These are phyloP conservation scores for Microdochium paspali DNA, from an alignment of 2,329 filamentous ascomycete genomes.

Conservation along the genomic window DNA sequence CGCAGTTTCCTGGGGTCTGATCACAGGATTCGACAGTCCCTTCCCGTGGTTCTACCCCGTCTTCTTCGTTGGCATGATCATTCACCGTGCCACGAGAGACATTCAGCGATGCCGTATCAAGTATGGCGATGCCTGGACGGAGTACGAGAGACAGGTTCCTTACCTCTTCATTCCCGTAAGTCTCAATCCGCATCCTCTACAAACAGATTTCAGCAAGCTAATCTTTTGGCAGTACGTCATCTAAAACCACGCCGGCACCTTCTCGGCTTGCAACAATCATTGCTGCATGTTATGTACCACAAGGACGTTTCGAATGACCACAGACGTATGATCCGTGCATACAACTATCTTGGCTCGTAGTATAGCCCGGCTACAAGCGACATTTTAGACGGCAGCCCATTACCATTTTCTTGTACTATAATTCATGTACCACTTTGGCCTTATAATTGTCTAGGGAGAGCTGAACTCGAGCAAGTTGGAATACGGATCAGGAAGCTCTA, in stretches of 20 bases:
- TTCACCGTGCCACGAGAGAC: constrained; percentile 67
- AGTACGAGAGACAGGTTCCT: constrained; percentile 73
- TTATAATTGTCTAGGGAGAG: background rate
- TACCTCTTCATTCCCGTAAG: constrained; percentile 62
- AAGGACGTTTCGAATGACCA: background rate
- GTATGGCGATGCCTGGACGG: constrained; percentile 73
- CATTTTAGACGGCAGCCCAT: background rate
- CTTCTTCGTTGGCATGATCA: constrained; percentile 74
- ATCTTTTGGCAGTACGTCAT: constrained; percentile 2
- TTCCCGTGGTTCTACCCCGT: constrained; percentile 86
- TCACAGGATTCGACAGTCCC: constrained; percentile 51
- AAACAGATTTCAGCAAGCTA: background rate
- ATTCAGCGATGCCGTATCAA: constrained; percentile 66
- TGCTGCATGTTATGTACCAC: background rate
- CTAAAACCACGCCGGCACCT: background rate
- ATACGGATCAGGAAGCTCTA: background rate
- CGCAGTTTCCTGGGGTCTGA: constrained; percentile 38
- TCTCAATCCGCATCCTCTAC: constrained; percentile 15
- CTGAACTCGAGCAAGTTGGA: background rate
- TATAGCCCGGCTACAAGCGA: background rate
- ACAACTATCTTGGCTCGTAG: background rate
- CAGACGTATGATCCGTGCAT: background rate
- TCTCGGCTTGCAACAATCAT: background rate
- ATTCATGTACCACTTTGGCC: background rate
- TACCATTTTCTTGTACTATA: background rate